Conservation (phyloP, 2,329 filamentous ascomycete genomes). For the Trichoderma endophyticum region DNA sequence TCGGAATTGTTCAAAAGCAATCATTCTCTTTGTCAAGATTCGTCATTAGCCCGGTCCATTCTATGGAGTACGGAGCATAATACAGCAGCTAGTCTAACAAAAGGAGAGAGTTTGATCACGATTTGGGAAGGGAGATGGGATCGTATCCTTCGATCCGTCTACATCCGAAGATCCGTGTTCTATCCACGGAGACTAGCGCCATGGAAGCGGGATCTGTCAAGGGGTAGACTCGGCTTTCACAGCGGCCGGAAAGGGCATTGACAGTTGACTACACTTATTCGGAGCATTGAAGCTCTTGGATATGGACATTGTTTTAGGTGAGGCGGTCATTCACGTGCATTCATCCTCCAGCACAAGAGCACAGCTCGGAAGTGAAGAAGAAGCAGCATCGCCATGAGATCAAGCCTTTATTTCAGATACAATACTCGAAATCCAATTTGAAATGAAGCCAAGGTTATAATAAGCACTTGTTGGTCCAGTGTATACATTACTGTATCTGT, state of each 20-base stretch:
- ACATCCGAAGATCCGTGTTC: slow-evolving; percentile 1
- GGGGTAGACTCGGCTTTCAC: slow-evolving; percentile 6
- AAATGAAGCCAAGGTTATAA: not conserved
- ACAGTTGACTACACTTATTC: not conserved
- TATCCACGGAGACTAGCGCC: not conserved
- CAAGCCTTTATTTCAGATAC: not conserved
- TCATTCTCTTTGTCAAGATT: not conserved
- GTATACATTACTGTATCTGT: not conserved
- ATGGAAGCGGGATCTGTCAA: not conserved
- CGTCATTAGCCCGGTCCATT: not conserved
- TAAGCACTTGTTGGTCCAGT: not conserved
- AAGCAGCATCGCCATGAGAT: not conserved
- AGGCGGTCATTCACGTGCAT: not conserved
- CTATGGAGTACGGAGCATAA: not conserved
- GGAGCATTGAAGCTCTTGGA: not conserved
- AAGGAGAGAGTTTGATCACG: not conserved
- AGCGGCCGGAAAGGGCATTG: not conserved
- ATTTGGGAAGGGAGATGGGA: not conserved
- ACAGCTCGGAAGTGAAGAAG: not conserved
- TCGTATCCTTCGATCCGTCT: not conserved
- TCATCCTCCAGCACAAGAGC: not conserved
- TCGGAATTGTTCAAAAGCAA: not conserved
- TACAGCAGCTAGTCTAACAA: not conserved
- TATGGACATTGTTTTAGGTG: not conserved
- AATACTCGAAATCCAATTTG: not conserved